A percentile compares a stretch with the other conserved stretches of the same genome.
phyloP scores from a whole-genome alignment of 1,139 yeast species.

The Blastobotrys petasosporus region DNA sequence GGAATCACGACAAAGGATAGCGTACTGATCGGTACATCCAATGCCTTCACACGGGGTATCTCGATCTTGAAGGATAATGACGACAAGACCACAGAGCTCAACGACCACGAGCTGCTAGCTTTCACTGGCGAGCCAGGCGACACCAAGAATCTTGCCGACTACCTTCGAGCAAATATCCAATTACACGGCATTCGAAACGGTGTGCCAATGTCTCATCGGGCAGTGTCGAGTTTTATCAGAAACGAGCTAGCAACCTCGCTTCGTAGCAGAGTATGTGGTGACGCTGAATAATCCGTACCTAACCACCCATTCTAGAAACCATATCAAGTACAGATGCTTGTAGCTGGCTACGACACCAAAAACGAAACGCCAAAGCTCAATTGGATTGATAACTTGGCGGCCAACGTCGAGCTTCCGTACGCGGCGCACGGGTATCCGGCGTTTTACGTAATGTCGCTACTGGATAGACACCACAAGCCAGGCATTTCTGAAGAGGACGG shows the following conservation, averaged over 20 bases:
- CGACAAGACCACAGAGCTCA: slow-evolving; percentile 77
- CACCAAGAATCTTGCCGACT: slow-evolving; percentile 92
- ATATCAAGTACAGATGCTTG: slow-evolving; percentile 81
- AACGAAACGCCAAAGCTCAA: slow-evolving; percentile 61
- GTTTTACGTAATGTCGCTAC: slow-evolving; percentile 80
- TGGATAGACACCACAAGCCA: slow-evolving; percentile 84
- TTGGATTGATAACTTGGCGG: slow-evolving; percentile 93
- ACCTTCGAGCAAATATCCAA: slow-evolving; percentile 86
- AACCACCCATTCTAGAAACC: slow-evolving; percentile 50
- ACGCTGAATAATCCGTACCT: slow-evolving; percentile 23
- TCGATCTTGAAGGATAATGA: slow-evolving; percentile 80
- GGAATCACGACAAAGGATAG: slow-evolving; percentile 80
- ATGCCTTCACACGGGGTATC: slow-evolving; percentile 91
- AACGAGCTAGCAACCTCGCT: slow-evolving; percentile 80
- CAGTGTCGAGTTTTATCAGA: slow-evolving; percentile 85
- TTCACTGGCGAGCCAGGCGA: slow-evolving; percentile 97
- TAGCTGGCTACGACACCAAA: slow-evolving; percentile 78
- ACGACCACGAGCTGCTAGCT: slow-evolving; percentile 76
- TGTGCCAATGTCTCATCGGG: slow-evolving; percentile 59
- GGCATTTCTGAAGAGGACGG: slow-evolving; percentile 80
- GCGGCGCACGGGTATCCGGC: slow-evolving; percentile 98
- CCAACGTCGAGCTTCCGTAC: slow-evolving; percentile 84
- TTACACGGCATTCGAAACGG: slow-evolving; percentile 83
- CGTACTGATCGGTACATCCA: slow-evolving; percentile 85
- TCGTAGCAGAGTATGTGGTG: slow-evolving; percentile 50